Evolutionary conservation across 805 yeast species (phyloP).

Genomic region (Lachancea quebecensis): DNA sequence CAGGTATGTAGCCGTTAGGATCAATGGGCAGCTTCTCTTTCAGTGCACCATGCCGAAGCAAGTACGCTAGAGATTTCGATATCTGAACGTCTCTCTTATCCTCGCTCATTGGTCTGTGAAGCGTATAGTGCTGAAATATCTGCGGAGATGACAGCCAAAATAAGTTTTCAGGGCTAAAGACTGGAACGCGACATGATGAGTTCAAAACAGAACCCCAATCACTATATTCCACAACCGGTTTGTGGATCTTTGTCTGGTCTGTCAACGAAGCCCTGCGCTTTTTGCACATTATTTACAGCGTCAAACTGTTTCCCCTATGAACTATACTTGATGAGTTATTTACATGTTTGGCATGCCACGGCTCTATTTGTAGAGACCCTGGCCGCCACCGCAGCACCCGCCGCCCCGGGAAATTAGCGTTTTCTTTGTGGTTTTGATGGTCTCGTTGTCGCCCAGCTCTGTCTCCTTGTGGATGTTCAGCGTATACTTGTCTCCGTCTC

Average conservation of each 20-base stretch:
- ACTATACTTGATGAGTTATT: background rate
- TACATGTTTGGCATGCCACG: background rate
- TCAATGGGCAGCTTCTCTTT: constrained; percentile 62
- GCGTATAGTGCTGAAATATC: background rate
- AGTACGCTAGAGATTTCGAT: constrained; percentile 67
- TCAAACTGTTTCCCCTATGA: too few relatives aligned
- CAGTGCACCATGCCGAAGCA: constrained; percentile 81
- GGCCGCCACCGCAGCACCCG: constrained; percentile 52
- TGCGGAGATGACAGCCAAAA: too few relatives aligned
- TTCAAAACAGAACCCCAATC: too few relatives aligned
- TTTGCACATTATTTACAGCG: too few relatives aligned
- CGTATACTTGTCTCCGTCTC: constrained; percentile 22
- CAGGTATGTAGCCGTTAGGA: constrained; percentile 54
- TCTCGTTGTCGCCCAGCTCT: constrained; percentile 88
- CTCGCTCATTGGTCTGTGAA: constrained; percentile 1
- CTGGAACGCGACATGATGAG: too few relatives aligned
- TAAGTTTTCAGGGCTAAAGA: too few relatives aligned
- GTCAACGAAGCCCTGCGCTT: too few relatives aligned
- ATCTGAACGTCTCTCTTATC: constrained; percentile 44
- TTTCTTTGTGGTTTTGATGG: constrained; percentile 47
- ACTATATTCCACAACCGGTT: too few relatives aligned
- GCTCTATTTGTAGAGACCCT: constrained; percentile 11
- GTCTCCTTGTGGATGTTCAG: constrained; percentile 74
- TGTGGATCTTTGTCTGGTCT: too few relatives aligned
- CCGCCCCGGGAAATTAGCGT: constrained; percentile 45